phyloP scores from a whole-genome alignment of 2,329 filamentous ascomycete genomes.

The Diaporthe sp. region DNA sequence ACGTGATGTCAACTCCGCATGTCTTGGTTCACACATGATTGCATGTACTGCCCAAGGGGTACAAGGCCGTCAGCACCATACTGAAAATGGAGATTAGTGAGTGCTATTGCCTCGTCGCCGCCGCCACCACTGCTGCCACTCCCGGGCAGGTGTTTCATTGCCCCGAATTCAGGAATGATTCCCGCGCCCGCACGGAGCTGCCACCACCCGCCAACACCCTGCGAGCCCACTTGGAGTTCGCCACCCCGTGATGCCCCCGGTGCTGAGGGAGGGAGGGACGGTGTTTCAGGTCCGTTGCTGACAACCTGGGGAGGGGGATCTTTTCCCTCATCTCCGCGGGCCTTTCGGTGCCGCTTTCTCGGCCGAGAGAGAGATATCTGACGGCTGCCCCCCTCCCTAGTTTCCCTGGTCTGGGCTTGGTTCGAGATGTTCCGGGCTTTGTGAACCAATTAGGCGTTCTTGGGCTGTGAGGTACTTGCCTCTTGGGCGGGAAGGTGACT shows the following conservation, averaged over 20 bases:
- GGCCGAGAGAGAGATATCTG: background rate
- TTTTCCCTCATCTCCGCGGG: background rate
- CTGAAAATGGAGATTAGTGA: background rate
- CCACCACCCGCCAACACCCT: background rate
- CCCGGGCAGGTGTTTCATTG: conserved; percentile 5
- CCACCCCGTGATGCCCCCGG: background rate
- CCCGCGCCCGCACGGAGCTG: background rate
- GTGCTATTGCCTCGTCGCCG: background rate
- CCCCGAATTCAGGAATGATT: conserved; percentile 10
- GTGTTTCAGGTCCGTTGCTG: conserved; percentile 6
- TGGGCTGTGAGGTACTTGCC: background rate
- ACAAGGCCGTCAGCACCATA: background rate
- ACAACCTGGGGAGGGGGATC: background rate
- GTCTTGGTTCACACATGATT: background rate
- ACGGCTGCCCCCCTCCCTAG: background rate
- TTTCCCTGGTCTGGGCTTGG: too few species aligned
- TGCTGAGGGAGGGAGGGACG: background rate
- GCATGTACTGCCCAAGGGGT: too few species aligned
- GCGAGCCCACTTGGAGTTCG: background rate
- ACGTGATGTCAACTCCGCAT: background rate
- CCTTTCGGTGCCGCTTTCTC: background rate
- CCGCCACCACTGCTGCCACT: conserved; percentile 3
- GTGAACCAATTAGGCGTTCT: background rate
- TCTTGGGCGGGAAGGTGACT: background rate
- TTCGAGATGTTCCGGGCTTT: background rate